phyloP scores from a whole-genome alignment of 2,329 filamentous ascomycete genomes.

The Trichocomaceae sp. region DNA sequence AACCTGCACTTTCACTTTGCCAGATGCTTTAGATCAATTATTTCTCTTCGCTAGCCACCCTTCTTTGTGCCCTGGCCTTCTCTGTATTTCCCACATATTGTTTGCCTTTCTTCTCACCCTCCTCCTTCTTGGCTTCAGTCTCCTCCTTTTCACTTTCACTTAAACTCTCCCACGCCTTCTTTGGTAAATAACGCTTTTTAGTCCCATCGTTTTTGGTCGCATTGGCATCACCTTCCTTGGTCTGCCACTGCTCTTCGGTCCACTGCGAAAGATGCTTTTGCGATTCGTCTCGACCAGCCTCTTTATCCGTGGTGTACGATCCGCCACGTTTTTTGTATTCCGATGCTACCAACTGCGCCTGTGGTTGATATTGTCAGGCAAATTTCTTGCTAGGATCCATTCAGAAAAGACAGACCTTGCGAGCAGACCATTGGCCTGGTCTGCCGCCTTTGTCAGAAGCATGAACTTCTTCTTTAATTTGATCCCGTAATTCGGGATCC shows the following conservation, averaged over 20 bases:
- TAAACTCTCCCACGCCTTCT: conserved; percentile 46
- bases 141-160: conserved; percentile 39
- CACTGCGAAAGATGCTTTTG: conserved; percentile 42
- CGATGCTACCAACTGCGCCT: conserved; percentile 43
- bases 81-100: conserved; percentile 41
- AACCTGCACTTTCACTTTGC: neutral
- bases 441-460: conserved; percentile 42
- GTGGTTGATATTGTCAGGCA: neutral
- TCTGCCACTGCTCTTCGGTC: conserved; percentile 46
- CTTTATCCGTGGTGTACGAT: conserved; percentile 41
- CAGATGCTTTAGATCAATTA: conserved; percentile 1
- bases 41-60: conserved; percentile 30
- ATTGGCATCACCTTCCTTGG: conserved; percentile 41
- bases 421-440: conserved; percentile 45
- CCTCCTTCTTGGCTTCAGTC: conserved; percentile 22
- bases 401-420: conserved; percentile 31
- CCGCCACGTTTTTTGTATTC: conserved; percentile 46
- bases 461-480: conserved; percentile 44
- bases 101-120: conserved; percentile 38
- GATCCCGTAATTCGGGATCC: conserved; percentile 40
- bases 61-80: conserved; percentile 36
- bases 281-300: conserved; percentile 35
- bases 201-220: conserved; percentile 41
- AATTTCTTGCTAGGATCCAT: neutral
- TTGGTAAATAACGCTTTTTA: conserved; percentile 41